phyloP scores from a whole-genome alignment of 1,284 basidiomycete species.

The Austroboletus novae-zelandiae region DNA sequence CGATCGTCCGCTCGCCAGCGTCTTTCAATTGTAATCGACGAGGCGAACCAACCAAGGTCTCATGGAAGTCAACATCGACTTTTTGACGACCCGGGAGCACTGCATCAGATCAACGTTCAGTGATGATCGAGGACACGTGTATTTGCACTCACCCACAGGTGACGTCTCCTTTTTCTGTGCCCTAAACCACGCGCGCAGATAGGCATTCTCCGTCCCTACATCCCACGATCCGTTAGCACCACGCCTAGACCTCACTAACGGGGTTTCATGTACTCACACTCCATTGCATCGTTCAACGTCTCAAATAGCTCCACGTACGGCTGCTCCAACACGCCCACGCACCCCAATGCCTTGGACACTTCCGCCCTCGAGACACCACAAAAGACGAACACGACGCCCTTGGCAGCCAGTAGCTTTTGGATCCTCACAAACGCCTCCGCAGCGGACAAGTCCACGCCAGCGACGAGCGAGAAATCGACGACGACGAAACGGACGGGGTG shows the following conservation, averaged over 20 bases:
- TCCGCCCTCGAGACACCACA: constrained; percentile 74
- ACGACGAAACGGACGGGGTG: constrained; percentile 89
- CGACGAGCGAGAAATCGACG: constrained; percentile 83
- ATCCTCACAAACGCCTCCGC: constrained; percentile 95
- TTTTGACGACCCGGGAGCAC: constrained; percentile 60
- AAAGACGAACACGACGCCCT: constrained; percentile 82
- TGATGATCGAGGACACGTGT: constrained; percentile 3
- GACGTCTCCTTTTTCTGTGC: constrained; percentile 55
- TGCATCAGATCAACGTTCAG: constrained; percentile 18
- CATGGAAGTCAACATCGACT: constrained; percentile 44
- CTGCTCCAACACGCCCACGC: constrained; percentile 74
- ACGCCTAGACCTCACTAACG: background rate
- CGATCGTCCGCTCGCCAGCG: constrained; percentile 72
- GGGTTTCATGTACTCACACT: constrained; percentile 59
- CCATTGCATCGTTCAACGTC: constrained; percentile 87
- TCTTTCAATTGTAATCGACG: constrained; percentile 72
- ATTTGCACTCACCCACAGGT: constrained; percentile 27
- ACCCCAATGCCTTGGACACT: constrained; percentile 69
- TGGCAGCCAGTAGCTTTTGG: constrained; percentile 77
- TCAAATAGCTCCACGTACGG: constrained; percentile 82
- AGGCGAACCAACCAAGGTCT: constrained; percentile 70
- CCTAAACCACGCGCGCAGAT: constrained; percentile 74
- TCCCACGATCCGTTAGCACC: constrained; percentile 12
- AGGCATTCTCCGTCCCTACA: constrained; percentile 86
- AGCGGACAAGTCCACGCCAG: constrained; percentile 91